Percentiles rank a stretch among this genome's conserved stretches.
phyloP scores from a whole-genome alignment of 2,329 filamentous ascomycete genomes.

The Fusarium pilosicola region DNA sequence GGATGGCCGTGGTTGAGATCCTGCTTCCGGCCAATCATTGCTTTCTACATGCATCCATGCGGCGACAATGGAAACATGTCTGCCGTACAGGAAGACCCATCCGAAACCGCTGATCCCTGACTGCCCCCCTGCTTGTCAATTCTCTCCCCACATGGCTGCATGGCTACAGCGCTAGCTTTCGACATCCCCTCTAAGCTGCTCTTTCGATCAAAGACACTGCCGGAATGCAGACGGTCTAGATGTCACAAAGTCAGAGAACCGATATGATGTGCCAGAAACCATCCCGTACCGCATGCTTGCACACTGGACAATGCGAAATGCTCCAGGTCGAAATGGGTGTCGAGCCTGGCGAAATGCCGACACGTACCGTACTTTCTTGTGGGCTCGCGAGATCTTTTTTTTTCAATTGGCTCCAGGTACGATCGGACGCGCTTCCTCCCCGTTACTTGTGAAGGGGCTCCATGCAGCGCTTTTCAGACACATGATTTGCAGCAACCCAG shows the following conservation, averaged over 20 bases:
- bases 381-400: slow-evolving; percentile 33
- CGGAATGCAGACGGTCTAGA: slow-evolving; percentile 7
- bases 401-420: slow-evolving; percentile 39
- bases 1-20: slow-evolving; percentile 32
- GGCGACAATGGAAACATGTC: slow-evolving; percentile 46
- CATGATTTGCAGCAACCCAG: slow-evolving; percentile 49
- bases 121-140: slow-evolving; percentile 38
- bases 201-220: slow-evolving; percentile 18
- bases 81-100: slow-evolving; percentile 44
- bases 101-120: slow-evolving; percentile 40
- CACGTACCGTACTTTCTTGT: slow-evolving; percentile 23
- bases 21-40: slow-evolving; percentile 37
- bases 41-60: slow-evolving; percentile 34
- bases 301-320: background rate
- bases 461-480: slow-evolving; percentile 42
- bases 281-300: slow-evolving; percentile 16
- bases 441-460: slow-evolving; percentile 37
- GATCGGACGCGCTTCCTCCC: slow-evolving; percentile 39
- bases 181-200: slow-evolving; percentile 28
- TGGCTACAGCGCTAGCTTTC: slow-evolving; percentile 32
- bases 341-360: slow-evolving; percentile 29
- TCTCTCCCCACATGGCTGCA: slow-evolving; percentile 43
- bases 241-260: slow-evolving; percentile 10
- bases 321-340: background rate
- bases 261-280: background rate